Base-by-base conservation (phyloP, 2,329 filamentous ascomycete species). In the Pseudopyrenochaeta lycopersici region DNA sequence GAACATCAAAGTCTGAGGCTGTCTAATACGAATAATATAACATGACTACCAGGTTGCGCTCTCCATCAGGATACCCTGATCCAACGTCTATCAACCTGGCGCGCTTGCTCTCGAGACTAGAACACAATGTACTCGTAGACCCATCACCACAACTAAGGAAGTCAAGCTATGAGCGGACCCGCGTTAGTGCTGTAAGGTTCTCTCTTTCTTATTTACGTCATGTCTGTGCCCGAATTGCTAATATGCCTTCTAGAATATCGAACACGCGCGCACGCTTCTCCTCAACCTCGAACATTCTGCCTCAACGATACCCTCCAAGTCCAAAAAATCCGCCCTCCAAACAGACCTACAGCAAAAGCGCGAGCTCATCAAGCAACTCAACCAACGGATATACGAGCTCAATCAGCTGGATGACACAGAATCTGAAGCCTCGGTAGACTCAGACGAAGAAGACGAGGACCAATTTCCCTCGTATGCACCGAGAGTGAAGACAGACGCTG, bases 211-310 rank as follows among this genome's bases (percentile, higher is more conserved):
- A n/a, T 21, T 31, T 10, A 11, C 32, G 17, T 39, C 2, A 3
- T 11, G 15, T 6, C 14, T 27, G 36, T 9, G n/a, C 33, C 7
- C 3, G 33, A 9, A 4, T 17, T 36, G 33, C 9, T 17, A n/a
- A n/a, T 10, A 10, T 39, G 7, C 2, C 5, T 21, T 2, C 36
- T 42, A 38, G 85, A 93, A 92, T 66, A 80, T 94, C 56, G 85
- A 90, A 62, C 86, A 90, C 71, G 90, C 90, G 17, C 85, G 87
- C 35, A 83, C 82, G 0, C 82, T 90, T 27, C 84, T 93, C 50
- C 83, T 88, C 17, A 87, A 83, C 54, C 82, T 92, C 36, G 90
- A 92, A 71, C 89, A 91, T 64, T 85, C 90, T 63, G 82, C 86
- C 5, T 75, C 85, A 12, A 78, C 76, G n/a, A 49, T 71, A 23